Base-by-base conservation (phyloP, 768 basidiomycete genomes). In the Leccinum variicolor region DNA sequence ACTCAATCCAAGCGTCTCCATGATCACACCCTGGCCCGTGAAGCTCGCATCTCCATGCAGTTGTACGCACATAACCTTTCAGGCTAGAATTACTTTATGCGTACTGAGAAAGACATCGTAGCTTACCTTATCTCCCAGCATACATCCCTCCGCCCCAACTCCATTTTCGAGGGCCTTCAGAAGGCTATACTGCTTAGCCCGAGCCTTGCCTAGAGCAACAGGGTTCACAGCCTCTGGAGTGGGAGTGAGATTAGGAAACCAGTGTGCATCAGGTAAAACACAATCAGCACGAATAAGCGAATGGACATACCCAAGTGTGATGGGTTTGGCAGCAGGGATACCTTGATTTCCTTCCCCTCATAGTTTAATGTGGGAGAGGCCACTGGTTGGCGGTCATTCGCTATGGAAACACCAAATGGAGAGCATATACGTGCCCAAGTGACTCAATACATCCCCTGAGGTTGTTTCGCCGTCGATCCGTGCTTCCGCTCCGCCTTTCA, bases 41-140 rank as follows among this genome's bases (percentile, higher is more conserved):
- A 96, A 95, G 57, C 89, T 92, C 1, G 91, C 93, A 69, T 97
- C 94, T 3, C 94, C 94, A 61, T 96, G 94, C 49, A 97, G 72
- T 65, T 94, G 92, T 0, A 96, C 87, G 60, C 89, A 93, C 84
- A 96, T 87, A 3, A 87, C 94, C 64, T 79, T 82, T 69, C 85
- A 54, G 7, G 11, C 14, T 13, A 52, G 17, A 3, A 73, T 60
- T 65, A 61, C 52, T 50, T 17, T 23, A 46, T 3, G 28, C 13
- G 8, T 17, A 23, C 21, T n/a, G 14, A 34, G 14, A 54, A 10
- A 23, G 6, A 15, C 0, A 19, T n/a, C 23, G 14, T 23, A 13
- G 19, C 54, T n/a, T 31, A 70, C 70, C 63, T 73, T 71, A 28
- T 73, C 72, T 28, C 70, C 70, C 4, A 72, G 69, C 56, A 70